Evolutionary conservation across 2,329 filamentous ascomycete genomes (phyloP).

Genomic region (Aureobasidium melanogenum): DNA sequence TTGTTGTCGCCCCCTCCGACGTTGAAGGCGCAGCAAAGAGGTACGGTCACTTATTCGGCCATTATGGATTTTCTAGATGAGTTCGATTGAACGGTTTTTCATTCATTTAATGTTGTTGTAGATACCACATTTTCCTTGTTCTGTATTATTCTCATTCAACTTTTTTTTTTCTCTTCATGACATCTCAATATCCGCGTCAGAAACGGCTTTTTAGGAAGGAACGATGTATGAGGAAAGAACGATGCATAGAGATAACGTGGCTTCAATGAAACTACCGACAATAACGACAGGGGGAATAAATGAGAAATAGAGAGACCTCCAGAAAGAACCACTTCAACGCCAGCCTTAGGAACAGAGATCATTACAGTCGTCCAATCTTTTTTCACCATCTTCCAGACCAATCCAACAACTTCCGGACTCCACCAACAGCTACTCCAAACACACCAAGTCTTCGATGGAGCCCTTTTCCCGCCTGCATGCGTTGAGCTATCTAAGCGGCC

Average conservation of each 20-base stretch:
- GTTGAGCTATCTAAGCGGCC: conserved; percentile 1
- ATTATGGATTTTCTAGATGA: conserved; percentile 7
- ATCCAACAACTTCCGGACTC: neutral
- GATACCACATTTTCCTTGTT: neutral
- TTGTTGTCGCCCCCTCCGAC: neutral
- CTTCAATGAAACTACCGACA: neutral
- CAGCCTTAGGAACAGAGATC: neutral
- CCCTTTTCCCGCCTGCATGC: neutral
- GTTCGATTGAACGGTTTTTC: neutral
- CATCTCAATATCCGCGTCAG: too few relatives aligned
- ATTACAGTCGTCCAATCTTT: neutral
- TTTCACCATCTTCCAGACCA: neutral
- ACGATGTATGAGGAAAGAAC: neutral
- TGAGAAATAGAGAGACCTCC: neutral
- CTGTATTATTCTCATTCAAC: neutral
- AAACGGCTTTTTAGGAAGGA: neutral
- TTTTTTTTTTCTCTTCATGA: neutral
- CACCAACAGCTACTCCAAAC: neutral
- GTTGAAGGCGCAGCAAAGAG: neutral
- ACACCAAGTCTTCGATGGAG: neutral
- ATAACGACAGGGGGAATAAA: neutral
- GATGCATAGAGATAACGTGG: neutral
- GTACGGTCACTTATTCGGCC: neutral
- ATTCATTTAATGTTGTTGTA: neutral
- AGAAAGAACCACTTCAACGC: neutral